These are phyloP conservation scores for Petunia axillaris DNA, from an alignment of 257 asterid species.

Conservation along the genomic window DNA sequence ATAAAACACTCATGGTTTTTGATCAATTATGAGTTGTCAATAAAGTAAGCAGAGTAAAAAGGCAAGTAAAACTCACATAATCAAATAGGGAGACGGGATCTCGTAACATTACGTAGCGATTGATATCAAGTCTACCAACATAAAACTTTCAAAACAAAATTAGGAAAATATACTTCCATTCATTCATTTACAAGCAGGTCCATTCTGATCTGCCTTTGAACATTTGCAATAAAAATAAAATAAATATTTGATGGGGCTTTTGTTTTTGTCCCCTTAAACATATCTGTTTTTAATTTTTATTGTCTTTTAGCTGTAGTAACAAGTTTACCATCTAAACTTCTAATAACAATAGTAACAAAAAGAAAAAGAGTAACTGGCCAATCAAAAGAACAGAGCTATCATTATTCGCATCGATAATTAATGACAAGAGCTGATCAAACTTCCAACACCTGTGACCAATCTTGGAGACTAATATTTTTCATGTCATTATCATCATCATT, in stretches of 20 bases:
- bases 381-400: constrained; percentile 8
- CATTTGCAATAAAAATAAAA: neutral
- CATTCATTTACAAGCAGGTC: neutral
- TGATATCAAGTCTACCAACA: neutral
- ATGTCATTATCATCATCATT: constrained; percentile 31
- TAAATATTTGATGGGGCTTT: neutral
- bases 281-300: neutral
- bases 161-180: neutral
- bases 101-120: neutral
- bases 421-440: constrained; percentile 21
- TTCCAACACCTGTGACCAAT: constrained; percentile 36
- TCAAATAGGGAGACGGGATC: neutral
- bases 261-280: neutral
- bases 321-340: neutral
- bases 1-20: too few species aligned
- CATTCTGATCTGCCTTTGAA: neutral
- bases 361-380: neutral
- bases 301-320: neutral
- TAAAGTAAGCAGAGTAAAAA: neutral
- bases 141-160: neutral
- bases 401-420: neutral
- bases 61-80: neutral
- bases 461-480: constrained; percentile 24
- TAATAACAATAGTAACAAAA: neutral
- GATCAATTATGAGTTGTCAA: neutral